Evolutionary conservation across 306 rosid genomes (phyloP).

Genomic region (Sicyos baderoa): DNA sequence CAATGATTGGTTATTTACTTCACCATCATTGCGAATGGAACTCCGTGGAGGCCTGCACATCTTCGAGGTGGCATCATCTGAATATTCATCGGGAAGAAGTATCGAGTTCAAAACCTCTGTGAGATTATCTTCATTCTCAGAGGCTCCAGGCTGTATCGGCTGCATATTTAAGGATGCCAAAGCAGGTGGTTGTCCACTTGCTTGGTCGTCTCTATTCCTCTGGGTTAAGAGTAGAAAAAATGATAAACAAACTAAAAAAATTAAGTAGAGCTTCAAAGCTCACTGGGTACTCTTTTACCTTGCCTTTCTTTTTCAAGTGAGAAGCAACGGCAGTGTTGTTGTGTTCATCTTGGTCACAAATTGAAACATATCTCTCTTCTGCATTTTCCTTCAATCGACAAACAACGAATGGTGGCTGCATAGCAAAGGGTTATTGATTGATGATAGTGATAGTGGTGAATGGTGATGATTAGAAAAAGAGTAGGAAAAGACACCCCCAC

Average conservation of each 20-base stretch:
- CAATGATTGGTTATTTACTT: not conserved
- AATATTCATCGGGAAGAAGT: not conserved
- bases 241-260: not conserved
- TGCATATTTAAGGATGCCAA: not conserved
- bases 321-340: conserved; percentile 15
- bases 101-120: conserved; percentile 16
- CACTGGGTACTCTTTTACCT: conserved; percentile 30
- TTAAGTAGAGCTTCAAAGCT: not conserved
- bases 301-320: conserved; percentile 16
- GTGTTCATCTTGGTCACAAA: conserved; percentile 27
- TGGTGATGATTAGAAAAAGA: not conserved
- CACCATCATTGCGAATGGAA: conserved; percentile 16
- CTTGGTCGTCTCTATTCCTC: not conserved
- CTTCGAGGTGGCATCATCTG: conserved; percentile 1
- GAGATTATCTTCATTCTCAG: conserved; percentile 18
- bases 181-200: not conserved
- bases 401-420: conserved; percentile 43
- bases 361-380: conserved; percentile 14
- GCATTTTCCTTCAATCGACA: conserved; percentile 32
- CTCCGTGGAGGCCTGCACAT: not conserved
- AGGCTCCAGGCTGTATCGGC: not conserved
- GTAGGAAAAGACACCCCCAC: too few relatives aligned
- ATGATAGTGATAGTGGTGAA: not conserved
- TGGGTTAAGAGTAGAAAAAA: not conserved
- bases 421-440: not conserved